phyloP scores from a whole-genome alignment of 306 rosid species.

The Vachellia collinsii region DNA sequence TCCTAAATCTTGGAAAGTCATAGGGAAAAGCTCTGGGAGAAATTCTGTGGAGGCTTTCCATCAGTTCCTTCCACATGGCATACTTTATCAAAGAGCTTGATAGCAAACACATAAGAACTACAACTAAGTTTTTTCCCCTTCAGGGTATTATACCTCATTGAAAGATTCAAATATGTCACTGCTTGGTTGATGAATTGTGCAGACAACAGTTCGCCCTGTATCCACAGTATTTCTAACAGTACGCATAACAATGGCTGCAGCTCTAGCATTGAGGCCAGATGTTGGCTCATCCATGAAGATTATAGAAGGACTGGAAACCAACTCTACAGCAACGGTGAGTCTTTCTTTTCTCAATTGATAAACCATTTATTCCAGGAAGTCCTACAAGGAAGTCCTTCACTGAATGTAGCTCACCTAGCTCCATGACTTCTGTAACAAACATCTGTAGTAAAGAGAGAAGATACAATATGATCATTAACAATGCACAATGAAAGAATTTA shows the following conservation, averaged over 20 bases:
- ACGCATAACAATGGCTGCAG: slow-evolving; percentile 65
- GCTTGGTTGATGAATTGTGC: slow-evolving; percentile 73
- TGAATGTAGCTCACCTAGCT: slow-evolving; percentile 52
- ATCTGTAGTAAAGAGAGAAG: slow-evolving; percentile 36
- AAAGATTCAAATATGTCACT: slow-evolving; percentile 63
- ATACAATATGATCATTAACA: neutral
- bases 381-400: slow-evolving; percentile 55
- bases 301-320: slow-evolving; percentile 65
- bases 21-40: neutral
- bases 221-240: slow-evolving; percentile 57
- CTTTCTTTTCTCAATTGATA: slow-evolving; percentile 63
- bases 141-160: slow-evolving; percentile 47
- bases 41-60: neutral
- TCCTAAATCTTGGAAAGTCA: slow-evolving; percentile 21
- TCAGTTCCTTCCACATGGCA: neutral
- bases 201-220: slow-evolving; percentile 60
- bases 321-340: slow-evolving; percentile 59
- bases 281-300: slow-evolving; percentile 71
- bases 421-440: slow-evolving; percentile 61
- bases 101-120: neutral
- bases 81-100: neutral
- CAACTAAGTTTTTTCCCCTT: neutral
- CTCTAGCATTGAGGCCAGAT: slow-evolving; percentile 66
- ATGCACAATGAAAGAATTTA: neutral
- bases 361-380: slow-evolving; percentile 57